Evolutionary conservation across 1,139 yeast genomes (phyloP), one percentile per base, ranked within the genome.

Genomic region (Blastobotrys apis): DNA sequence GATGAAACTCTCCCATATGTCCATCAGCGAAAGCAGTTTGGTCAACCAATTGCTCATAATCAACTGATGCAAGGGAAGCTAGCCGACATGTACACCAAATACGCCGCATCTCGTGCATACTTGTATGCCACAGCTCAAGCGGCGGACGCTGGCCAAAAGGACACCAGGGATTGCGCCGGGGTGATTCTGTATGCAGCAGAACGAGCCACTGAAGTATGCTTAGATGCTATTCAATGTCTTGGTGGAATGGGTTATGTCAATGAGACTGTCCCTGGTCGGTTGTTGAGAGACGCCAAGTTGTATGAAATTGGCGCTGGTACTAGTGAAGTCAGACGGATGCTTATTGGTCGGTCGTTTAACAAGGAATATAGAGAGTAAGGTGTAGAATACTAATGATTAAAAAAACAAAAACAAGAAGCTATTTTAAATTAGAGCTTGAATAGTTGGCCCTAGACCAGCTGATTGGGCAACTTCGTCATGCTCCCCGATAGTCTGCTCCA

Each of bases 231-330:
- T 33, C 66, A 62, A 45, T 59, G 63, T 41, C 51, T 62, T 44
- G 66, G 66, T 6, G 66, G 66, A 12, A 62, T 62, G 66, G 66
- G 66, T 9, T 62, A 62, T 39, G 58, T 62, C 47, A 62, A 50
- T 47, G 66, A 62, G 47, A 62, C 66, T 3, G 57, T 56, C 4
- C 63, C 64, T 3, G 60, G 58, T 15, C 47, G 66, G 3, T 50
- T 62, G 20, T 49, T 60, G 25, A 53, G 66, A 12, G 66, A 62
- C 39, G 65, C 66, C 33, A 62, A 62, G 47, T 52, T 62, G 22
- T 62, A 62, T 36, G 66, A 62, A 45, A 62, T 62, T 44, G 66
- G 66, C 6, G 66, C 65, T 4, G 65, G 66, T 16, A 62, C 65
- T n/a, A 56, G 62, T 23, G 65, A 62, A 41, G 45, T 62, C 26